A percentile compares a stretch with the other conserved stretches of the same genome.
Evolutionary conservation across 352 stramenopile species (phyloP).

Genomic region (Globisporangium irregulare): DNA sequence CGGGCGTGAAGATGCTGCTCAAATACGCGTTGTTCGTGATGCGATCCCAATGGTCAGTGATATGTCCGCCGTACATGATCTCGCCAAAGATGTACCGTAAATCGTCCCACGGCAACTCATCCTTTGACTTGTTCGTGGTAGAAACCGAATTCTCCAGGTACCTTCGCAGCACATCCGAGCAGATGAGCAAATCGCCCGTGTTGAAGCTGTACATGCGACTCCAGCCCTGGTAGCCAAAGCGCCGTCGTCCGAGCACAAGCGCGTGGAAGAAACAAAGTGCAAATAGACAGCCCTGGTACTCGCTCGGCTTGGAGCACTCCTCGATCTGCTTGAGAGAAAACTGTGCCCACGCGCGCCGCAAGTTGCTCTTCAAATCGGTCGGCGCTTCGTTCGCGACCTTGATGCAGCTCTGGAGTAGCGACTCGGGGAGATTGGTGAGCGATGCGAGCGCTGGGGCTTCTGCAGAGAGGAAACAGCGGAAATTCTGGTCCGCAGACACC

Average conservation of each 20-base stretch:
- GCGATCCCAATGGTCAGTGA: slow-evolving; percentile 95
- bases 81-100: slow-evolving; percentile 96
- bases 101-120: slow-evolving; percentile 91
- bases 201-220: slow-evolving; percentile 93
- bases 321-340: slow-evolving; percentile 83
- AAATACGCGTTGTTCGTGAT: slow-evolving; percentile 96
- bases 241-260: slow-evolving; percentile 84
- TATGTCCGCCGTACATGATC: slow-evolving; percentile 97
- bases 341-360: slow-evolving; percentile 71
- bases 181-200: slow-evolving; percentile 93
- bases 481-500: slow-evolving; percentile 87
- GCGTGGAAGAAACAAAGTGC: slow-evolving; percentile 94
- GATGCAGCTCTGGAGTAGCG: slow-evolving; percentile 82
- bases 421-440: slow-evolving; percentile 89
- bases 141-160: slow-evolving; percentile 46
- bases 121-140: slow-evolving; percentile 23
- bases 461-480: slow-evolving; percentile 93
- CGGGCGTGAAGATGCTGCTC: slow-evolving; percentile 56
- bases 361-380: slow-evolving; percentile 79
- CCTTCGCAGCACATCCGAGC: slow-evolving; percentile 70
- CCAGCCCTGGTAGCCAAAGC: slow-evolving; percentile 93
- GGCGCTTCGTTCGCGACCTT: slow-evolving; percentile 85
- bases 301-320: slow-evolving; percentile 58
- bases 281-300: slow-evolving; percentile 93
- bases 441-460: slow-evolving; percentile 82